Evolutionary conservation across 208 protist genomes (phyloP).

Genomic region (Leishmania turanica): DNA sequence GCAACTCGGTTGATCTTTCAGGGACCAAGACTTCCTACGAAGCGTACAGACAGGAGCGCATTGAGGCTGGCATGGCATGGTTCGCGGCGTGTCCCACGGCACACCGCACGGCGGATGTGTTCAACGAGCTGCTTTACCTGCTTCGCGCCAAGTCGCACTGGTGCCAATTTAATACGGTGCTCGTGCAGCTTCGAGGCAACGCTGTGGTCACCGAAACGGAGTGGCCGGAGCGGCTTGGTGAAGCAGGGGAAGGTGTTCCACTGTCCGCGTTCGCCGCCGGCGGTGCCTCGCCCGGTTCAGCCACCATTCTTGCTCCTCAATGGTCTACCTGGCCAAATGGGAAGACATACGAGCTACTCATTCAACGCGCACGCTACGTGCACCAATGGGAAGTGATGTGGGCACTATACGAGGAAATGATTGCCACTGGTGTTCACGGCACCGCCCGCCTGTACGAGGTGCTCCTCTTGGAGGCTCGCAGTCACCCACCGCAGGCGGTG

Average conservation of each 20-base stretch:
- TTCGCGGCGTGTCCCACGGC: conserved; percentile 51
- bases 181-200: conserved; percentile 70
- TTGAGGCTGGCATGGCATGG: conserved; percentile 53
- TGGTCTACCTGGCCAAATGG: conserved; percentile 63
- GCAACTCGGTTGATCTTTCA: neutral
- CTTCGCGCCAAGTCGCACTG: conserved; percentile 52
- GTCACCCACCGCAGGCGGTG: conserved; percentile 41
- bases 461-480: conserved; percentile 46
- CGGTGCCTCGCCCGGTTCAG: neutral
- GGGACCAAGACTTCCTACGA: conserved; percentile 46
- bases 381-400: conserved; percentile 78
- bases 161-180: conserved; percentile 46
- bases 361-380: conserved; percentile 55
- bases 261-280: neutral
- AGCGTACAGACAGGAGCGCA: conserved; percentile 55
- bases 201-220: conserved; percentile 14
- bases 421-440: conserved; percentile 30
- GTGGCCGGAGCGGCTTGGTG: conserved; percentile 1
- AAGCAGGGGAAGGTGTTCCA: neutral
- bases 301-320: conserved; percentile 33
- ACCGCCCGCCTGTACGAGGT: conserved; percentile 63
- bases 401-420: conserved; percentile 76
- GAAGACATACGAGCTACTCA: conserved; percentile 77
- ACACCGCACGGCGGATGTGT: conserved; percentile 56
- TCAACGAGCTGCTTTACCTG: conserved; percentile 81